Evolutionary conservation across 2,329 filamentous ascomycete genomes (phyloP), one percentile per base, ranked within the genome.

Genomic region (Epichloe baconii): DNA sequence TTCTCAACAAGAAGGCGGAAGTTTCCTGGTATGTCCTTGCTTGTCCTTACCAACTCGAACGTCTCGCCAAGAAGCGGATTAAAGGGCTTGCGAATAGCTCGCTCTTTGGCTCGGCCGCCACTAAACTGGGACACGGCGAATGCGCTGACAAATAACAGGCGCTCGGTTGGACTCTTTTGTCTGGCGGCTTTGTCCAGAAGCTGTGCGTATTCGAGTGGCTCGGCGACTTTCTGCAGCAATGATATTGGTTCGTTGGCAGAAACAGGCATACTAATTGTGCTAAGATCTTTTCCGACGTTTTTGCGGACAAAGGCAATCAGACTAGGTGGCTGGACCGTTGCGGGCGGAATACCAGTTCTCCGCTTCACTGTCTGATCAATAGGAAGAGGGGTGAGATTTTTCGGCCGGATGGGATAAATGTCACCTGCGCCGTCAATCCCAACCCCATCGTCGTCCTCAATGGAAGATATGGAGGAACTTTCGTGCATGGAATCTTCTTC

Each of bases 41-140:
- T 89, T 56, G 90, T 84, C 43, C 91, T 83, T 35, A 98, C 79
- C 37, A 98, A 79, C 68, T 98, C 93, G 65, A 81, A 98, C 0
- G 93, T 98, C 69, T 98, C 93, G 47, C 93, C 93, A 0, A 98
- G 80, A 72, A 98, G 85, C 3, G 93, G 93, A 60, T 96, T 98
- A 70, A 97, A 98, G 0, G 93, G 93, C 65, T 98, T 98, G 57
- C 93, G 86, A 54, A 94, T 87, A 3, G 90, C 84, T 41, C 93
- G 86, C 66, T 98, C 93, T 63, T 89, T 94, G 55, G 89, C 83
- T 34, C 93, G 82, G 44, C 78, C 79, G 61, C 80, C 84, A 53
- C 89, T 93, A 58, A 96, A 87, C 55, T 85, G 80, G 10, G 90
- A 94, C 17, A 97, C 74, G 10, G 93, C 93, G 66, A 97, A 98